These are phyloP conservation scores for Leccinum pachyderme DNA, from an alignment of 1,284 basidiomycete genomes.

Conservation along the genomic window DNA sequence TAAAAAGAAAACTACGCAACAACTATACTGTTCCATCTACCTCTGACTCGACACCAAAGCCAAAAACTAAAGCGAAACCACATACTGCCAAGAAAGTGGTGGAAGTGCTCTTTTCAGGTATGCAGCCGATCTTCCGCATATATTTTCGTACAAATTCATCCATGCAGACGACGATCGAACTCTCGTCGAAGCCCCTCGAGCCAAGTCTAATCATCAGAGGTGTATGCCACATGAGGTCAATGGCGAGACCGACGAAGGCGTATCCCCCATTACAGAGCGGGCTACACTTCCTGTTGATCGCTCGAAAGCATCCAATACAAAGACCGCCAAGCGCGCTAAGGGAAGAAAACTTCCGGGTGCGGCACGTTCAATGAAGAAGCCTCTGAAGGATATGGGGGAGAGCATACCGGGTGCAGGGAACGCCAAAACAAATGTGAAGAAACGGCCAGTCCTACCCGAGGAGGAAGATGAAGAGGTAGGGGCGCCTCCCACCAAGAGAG, in stretches of 20 bases:
- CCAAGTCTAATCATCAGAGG: slow-evolving; percentile 4
- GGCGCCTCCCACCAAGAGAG: slow-evolving; percentile 11
- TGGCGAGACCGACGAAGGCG: slow-evolving; percentile 4
- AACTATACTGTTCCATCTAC: background rate
- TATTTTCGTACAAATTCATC: background rate
- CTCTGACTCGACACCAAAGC: slow-evolving; percentile 4
- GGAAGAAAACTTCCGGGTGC: background rate
- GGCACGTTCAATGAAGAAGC: slow-evolving; percentile 1
- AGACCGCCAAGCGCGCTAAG: background rate
- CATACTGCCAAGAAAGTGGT: slow-evolving; percentile 5
- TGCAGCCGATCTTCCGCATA: background rate
- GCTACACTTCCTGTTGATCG: background rate
- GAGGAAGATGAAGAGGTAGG: background rate
- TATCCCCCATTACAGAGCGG: slow-evolving; percentile 2
- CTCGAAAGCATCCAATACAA: background rate
- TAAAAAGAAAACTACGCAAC: slow-evolving; percentile 7
- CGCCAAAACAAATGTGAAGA: slow-evolving; percentile 2
- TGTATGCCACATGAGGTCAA: background rate
- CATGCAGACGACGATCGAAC: slow-evolving; percentile 29
- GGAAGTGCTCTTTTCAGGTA: slow-evolving; percentile 16
- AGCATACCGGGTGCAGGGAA: background rate
- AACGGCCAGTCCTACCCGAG: background rate
- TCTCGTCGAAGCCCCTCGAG: slow-evolving; percentile 23
- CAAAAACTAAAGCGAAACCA: slow-evolving; percentile 9
- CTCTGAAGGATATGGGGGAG: background rate